phyloP scores from a whole-genome alignment of 2,329 filamentous ascomycete genomes.

The Botrytis fragariae region DNA sequence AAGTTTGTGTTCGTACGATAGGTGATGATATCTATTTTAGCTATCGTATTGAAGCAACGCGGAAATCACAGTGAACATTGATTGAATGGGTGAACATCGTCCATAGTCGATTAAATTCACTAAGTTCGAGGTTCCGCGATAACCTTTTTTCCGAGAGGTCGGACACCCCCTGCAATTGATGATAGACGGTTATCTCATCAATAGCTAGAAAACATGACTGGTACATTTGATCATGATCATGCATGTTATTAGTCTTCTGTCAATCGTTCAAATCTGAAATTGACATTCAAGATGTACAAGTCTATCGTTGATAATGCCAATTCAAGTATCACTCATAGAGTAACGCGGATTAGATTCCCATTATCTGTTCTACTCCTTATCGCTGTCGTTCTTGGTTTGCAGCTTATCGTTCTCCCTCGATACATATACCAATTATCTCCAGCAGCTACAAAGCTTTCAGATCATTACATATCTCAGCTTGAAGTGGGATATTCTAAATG shows the following conservation, averaged over 20 bases:
- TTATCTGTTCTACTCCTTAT: slow-evolving; percentile 29
- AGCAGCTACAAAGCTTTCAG: slow-evolving; percentile 25
- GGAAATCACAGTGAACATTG: not conserved
- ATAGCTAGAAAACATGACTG: not conserved
- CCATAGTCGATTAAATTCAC: not conserved
- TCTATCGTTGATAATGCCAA: not conserved
- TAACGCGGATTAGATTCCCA: slow-evolving; percentile 24
- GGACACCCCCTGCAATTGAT: not conserved
- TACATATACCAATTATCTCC: slow-evolving; percentile 29
- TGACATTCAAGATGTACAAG: slow-evolving; percentile 15
- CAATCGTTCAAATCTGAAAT: not conserved
- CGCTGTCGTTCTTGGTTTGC: slow-evolving; percentile 26
- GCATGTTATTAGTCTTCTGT: not conserved
- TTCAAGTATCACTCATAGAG: not conserved
- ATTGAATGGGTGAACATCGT: not conserved
- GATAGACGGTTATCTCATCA: not conserved
- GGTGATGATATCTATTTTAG: not conserved
- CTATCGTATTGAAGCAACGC: not conserved
- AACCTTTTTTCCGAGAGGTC: slow-evolving; percentile 11
- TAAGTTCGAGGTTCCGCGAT: not conserved
- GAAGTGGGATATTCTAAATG: slow-evolving; percentile 34
- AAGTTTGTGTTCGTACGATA: not conserved
- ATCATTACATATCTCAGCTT: slow-evolving; percentile 29
- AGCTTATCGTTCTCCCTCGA: slow-evolving; percentile 32
- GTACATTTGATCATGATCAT: not conserved